Evolutionary conservation across 331 rosid species (phyloP).

Genomic region (Phaseolus coccineus): DNA sequence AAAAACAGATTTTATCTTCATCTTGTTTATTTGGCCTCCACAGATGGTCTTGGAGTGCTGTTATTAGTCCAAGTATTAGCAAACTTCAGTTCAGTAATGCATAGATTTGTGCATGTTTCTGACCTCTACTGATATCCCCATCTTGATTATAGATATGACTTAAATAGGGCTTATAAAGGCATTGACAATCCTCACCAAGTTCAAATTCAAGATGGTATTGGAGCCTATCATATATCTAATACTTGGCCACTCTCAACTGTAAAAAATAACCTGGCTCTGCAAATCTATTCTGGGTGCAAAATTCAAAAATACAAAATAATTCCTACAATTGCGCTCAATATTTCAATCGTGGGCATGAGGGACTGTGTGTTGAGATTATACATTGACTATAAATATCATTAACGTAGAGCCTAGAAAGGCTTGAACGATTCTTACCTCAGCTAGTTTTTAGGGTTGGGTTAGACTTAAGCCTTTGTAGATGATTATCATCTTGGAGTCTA

Average conservation of each 20-base stretch:
- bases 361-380: background rate
- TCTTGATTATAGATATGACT: background rate
- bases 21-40: background rate
- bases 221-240: too few species aligned
- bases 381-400: background rate
- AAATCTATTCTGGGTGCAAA: background rate
- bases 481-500: background rate
- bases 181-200: background rate
- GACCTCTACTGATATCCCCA: background rate
- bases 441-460: background rate
- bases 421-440: background rate
- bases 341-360: background rate
- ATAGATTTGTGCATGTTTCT: background rate
- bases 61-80: background rate
- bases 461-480: background rate
- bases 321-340: background rate
- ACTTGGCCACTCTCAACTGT: background rate
- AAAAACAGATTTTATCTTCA: background rate
- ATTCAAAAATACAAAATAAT: too few species aligned
- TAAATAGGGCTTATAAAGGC: too few species aligned
- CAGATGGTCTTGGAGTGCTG: background rate
- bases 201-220: background rate
- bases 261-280: too few species aligned
- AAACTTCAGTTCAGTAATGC: background rate
- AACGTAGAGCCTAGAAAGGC: background rate